A percentile compares a stretch with the other conserved stretches of the same genome.
phyloP scores from a whole-genome alignment of 345 rosid genomes.

The Cardiospermum halicacabum region DNA sequence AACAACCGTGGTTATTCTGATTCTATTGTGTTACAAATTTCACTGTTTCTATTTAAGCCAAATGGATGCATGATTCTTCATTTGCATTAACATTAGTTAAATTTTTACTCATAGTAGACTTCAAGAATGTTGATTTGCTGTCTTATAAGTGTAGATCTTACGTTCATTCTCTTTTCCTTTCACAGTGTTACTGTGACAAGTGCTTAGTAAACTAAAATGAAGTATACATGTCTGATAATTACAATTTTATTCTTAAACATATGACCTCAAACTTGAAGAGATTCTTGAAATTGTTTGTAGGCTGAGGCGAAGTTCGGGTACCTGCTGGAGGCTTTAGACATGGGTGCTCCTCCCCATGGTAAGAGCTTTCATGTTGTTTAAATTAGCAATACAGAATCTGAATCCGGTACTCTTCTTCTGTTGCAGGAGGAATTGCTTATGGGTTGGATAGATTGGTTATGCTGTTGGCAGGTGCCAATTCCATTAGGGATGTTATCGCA shows the following conservation, averaged over 20 bases:
- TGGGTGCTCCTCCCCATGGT: slow-evolving; percentile 99
- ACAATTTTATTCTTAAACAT: neutral
- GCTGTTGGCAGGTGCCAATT: slow-evolving; percentile 71
- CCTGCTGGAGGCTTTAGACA: slow-evolving; percentile 93
- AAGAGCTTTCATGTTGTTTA: slow-evolving; percentile 10
- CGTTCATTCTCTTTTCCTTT: neutral
- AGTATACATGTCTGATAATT: neutral
- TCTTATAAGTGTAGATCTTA: neutral
- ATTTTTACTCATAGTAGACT: neutral
- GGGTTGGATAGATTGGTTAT: slow-evolving; percentile 93
- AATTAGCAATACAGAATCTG: neutral
- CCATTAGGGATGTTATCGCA: slow-evolving; percentile 93
- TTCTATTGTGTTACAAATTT: neutral
- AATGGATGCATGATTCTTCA: neutral
- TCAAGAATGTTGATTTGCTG: neutral
- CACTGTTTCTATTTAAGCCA: neutral
- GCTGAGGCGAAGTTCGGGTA: slow-evolving; percentile 95
- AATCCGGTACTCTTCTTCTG: neutral
- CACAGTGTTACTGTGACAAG: neutral
- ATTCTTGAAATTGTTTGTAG: slow-evolving; percentile 28
- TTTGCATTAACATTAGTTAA: neutral
- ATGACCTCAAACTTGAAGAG: neutral
- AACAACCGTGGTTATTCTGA: neutral
- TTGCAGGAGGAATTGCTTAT: slow-evolving; percentile 85
- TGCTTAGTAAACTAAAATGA: neutral